Conservation (phyloP, 192 early-diverging fungal genomes). For the Pilaira anomala region DNA sequence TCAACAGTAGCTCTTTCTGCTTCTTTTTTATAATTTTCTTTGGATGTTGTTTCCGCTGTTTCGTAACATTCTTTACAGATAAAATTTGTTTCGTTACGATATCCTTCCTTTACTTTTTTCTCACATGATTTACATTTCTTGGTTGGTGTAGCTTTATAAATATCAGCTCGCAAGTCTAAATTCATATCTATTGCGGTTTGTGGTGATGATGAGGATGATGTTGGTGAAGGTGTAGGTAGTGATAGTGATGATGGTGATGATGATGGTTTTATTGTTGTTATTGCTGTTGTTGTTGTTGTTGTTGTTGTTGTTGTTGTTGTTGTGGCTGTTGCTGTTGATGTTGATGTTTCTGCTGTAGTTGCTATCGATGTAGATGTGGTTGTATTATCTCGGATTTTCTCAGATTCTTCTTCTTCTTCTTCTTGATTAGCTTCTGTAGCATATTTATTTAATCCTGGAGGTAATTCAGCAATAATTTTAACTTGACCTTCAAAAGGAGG, state of each 20-base stretch:
- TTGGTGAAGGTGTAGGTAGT: background rate
- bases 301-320: background rate
- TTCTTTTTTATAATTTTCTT: conserved; percentile 21
- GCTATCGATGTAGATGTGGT: background rate
- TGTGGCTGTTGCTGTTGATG: background rate
- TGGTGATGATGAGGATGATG: background rate
- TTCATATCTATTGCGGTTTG: conserved; percentile 13
- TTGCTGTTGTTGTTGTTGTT: background rate
- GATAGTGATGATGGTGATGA: background rate
- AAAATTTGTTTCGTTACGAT: background rate
- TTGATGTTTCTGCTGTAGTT: background rate
- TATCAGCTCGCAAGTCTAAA: conserved; percentile 10
- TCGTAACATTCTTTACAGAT: background rate
- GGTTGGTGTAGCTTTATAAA: conserved; percentile 8
- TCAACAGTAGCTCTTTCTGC: conserved; percentile 45
- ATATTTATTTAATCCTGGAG: conserved; percentile 50
- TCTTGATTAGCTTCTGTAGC: background rate
- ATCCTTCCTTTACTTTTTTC: background rate
- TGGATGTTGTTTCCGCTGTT: background rate
- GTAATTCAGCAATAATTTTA: conserved; percentile 86
- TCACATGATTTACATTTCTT: background rate
- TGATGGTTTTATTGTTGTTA: too few species aligned
- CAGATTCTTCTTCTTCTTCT: conserved; percentile 8
- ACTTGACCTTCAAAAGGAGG: conserved; percentile 94
- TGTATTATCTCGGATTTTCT: background rate